phyloP scores from a whole-genome alignment of 768 basidiomycete species.

The Saitozyma podzolica region DNA sequence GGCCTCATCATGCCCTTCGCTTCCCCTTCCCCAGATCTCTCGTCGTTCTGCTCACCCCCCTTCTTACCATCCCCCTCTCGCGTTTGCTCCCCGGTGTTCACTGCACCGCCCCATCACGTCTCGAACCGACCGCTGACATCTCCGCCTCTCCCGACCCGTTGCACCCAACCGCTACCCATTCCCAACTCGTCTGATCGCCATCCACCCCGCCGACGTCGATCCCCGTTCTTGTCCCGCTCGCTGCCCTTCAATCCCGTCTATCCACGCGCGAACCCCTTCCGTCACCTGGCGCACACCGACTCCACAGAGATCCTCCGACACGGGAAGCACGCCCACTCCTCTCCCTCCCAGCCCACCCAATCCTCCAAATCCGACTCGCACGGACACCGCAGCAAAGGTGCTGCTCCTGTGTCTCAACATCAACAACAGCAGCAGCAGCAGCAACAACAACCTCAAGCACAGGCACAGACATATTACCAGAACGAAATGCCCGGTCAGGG shows the following conservation, averaged over 20 bases:
- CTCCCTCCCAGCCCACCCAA: constrained; percentile 44
- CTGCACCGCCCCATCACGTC: constrained; percentile 6
- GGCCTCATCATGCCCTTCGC: background rate
- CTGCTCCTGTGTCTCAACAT: constrained; percentile 20
- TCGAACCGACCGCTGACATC: constrained; percentile 27
- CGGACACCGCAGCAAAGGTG: no score
- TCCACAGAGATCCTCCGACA: constrained; percentile 74
- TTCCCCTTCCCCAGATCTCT: constrained; percentile 13
- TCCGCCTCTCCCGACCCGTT: constrained; percentile 11
- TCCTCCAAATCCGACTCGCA: constrained; percentile 48
- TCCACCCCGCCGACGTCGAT: constrained; percentile 14
- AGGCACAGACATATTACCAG: constrained; percentile 46
- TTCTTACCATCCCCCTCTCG: constrained; percentile 15
- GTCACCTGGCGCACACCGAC: constrained; percentile 8
- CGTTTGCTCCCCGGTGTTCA: constrained; percentile 21
- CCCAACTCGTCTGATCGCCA: background rate
- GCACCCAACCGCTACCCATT: constrained; percentile 9
- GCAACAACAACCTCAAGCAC: constrained; percentile 29
- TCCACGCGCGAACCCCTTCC: constrained; percentile 3
- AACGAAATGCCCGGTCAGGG: constrained; percentile 52
- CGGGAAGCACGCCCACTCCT: constrained; percentile 62
- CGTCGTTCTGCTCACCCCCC: constrained; percentile 1
- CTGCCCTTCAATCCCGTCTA: constrained; percentile 1
- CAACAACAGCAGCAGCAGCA: constrained; percentile 46
- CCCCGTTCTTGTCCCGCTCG: constrained; percentile 29